These are phyloP conservation scores for Monosporascus sp. DNA, from an alignment of 2,329 filamentous ascomycete species.

Conservation along the genomic window DNA sequence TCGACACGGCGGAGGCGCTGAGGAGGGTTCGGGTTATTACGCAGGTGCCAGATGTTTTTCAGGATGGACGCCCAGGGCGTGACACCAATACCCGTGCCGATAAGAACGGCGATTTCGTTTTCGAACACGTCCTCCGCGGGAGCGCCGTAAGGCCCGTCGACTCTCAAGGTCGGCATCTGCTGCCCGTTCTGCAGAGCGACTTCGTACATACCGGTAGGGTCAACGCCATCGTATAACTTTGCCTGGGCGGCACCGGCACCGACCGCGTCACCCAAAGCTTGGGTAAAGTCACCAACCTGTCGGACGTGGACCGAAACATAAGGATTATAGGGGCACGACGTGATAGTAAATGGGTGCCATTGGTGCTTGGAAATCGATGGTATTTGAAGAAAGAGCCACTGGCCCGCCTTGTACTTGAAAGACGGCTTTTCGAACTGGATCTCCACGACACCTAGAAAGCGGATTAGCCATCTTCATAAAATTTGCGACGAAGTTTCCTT, in stretches of 20 bases:
- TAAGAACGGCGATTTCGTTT: constrained; percentile 81
- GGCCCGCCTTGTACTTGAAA: constrained; percentile 96
- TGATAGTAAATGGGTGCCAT: constrained; percentile 99
- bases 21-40: constrained; percentile 83
- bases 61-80: constrained; percentile 83
- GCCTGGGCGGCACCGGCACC: constrained; percentile 83
- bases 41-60: constrained; percentile 98
- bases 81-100: constrained; percentile 82
- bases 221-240: constrained; percentile 84
- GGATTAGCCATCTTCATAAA: constrained; percentile 21
- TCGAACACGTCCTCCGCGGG: constrained; percentile 97
- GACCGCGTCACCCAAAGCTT: constrained; percentile 88
- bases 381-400: constrained; percentile 96
- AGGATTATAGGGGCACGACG: constrained; percentile 91
- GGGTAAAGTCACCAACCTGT: constrained; percentile 95
- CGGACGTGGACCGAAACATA: constrained; percentile 93
- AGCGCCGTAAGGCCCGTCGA: constrained; percentile 94
- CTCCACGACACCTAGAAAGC: constrained; percentile 73
- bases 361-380: constrained; percentile 83
- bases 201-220: constrained; percentile 96
- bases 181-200: constrained; percentile 91
- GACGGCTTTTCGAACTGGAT: constrained; percentile 95
- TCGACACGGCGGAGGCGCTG: constrained; percentile 87
- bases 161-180: constrained; percentile 81
- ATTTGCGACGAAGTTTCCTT: constrained; percentile 27